Percentiles rank a stretch among this genome's conserved stretches.
Conservation (phyloP, 2,329 filamentous ascomycete species). For the Pseudocercospora pini-densiflorae region DNA sequence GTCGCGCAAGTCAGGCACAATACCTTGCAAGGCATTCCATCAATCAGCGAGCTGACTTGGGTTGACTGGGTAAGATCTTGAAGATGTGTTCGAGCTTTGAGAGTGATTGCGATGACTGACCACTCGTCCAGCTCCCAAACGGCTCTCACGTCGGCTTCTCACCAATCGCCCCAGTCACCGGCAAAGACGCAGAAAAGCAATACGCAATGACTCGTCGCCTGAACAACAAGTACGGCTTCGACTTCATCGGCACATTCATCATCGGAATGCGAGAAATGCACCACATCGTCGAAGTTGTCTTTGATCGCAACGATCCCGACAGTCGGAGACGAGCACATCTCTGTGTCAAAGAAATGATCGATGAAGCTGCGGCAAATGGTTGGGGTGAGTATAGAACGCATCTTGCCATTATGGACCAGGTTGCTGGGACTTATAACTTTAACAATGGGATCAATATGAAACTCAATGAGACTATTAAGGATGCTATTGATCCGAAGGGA, state of each 20-base stretch:
- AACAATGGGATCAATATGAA: conserved; percentile 48
- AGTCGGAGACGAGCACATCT: conserved; percentile 44
- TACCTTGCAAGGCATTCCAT: conserved; percentile 40
- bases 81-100: neutral
- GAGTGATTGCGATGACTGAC: neutral
- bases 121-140: conserved; percentile 47
- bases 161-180: conserved; percentile 56
- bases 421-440: conserved; percentile 51
- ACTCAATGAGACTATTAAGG: conserved; percentile 53
- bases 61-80: conserved; percentile 49
- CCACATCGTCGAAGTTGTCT: conserved; percentile 61
- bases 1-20: conserved; percentile 37
- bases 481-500: conserved; percentile 54
- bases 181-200: conserved; percentile 52
- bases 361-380: conserved; percentile 47
- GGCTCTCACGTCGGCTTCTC: conserved; percentile 58
- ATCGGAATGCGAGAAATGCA: conserved; percentile 61
- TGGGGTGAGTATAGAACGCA: conserved; percentile 55
- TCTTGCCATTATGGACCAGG: conserved; percentile 52
- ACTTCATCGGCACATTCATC: conserved; percentile 57
- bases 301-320: conserved; percentile 51
- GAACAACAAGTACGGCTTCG: conserved; percentile 51
- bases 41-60: conserved; percentile 47
- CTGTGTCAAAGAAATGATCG: conserved; percentile 47
- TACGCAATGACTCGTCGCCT: conserved; percentile 46